phyloP scores from a whole-genome alignment of 1,284 basidiomycete genomes.

The Sutorius eximius region DNA sequence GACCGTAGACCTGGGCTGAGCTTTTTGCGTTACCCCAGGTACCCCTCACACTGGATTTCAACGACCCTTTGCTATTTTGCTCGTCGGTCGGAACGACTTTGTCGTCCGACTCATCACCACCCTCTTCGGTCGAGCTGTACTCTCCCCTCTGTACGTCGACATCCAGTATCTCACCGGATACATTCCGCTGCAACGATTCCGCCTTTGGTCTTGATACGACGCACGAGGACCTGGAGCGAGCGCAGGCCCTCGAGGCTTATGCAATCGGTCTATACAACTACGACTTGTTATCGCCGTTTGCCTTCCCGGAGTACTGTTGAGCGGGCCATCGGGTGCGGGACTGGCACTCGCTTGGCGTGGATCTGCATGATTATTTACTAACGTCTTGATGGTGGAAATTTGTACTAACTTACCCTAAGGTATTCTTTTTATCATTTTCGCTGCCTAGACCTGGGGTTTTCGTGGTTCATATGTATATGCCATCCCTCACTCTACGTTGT shows the following conservation, averaged over 20 bases:
- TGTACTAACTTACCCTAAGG: not conserved
- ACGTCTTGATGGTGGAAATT: not conserved
- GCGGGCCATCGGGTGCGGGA: not conserved
- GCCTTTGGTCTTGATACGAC: constrained; percentile 3
- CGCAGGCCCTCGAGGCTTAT: constrained; percentile 33
- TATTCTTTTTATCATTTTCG: not conserved
- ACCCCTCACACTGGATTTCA: not conserved
- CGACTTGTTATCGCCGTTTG: constrained; percentile 28
- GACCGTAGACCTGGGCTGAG: not conserved
- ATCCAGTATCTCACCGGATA: not conserved
- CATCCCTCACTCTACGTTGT: not conserved
- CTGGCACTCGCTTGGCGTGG: not conserved
- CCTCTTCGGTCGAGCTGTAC: constrained; percentile 1
- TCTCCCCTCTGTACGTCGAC: not conserved
- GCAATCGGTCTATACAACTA: constrained; percentile 30
- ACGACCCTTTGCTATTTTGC: constrained; percentile 3
- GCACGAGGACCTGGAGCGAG: constrained; percentile 23
- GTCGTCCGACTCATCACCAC: not conserved
- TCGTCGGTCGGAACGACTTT: constrained; percentile 5
- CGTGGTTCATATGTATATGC: not conserved
- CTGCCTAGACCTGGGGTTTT: not conserved
- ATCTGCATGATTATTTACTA: not conserved
- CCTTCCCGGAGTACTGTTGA: constrained; percentile 23
- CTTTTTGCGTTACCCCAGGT: not conserved
- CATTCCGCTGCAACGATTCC: constrained; percentile 1